A percentile compares a stretch with the other conserved stretches of the same genome.
Conservation (phyloP, 805 yeast genomes). For the Ogataea wickerhamii region DNA sequence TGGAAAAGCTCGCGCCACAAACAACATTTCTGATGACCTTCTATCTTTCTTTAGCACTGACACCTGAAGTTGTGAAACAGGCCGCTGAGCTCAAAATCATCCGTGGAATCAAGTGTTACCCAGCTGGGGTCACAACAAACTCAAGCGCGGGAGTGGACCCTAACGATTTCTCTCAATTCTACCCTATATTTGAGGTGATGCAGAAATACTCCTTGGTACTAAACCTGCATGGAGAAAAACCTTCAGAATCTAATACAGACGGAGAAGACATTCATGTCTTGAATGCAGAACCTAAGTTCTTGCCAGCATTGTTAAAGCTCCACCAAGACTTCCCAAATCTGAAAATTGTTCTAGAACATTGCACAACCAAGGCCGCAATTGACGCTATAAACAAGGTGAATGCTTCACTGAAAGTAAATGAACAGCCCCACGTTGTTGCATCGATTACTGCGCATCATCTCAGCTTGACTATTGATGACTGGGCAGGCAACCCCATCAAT, state of each 20-base stretch:
- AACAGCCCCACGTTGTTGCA: slow-evolving; percentile 67
- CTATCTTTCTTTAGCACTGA: slow-evolving; percentile 71
- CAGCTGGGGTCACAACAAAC: slow-evolving; percentile 99
- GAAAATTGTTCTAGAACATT: slow-evolving; percentile 87
- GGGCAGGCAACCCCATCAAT: slow-evolving; percentile 96
- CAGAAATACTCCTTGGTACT: slow-evolving; percentile 72
- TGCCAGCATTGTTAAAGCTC: slow-evolving; percentile 81
- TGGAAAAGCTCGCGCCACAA: slow-evolving; percentile 66
- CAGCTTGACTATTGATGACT: slow-evolving; percentile 80
- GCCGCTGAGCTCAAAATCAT: slow-evolving; percentile 71
- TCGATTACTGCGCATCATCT: slow-evolving; percentile 96
- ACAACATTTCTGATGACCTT: slow-evolving; percentile 92
- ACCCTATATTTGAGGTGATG: slow-evolving; percentile 88
- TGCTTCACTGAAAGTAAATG: slow-evolving; percentile 29
- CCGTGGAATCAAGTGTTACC: slow-evolving; percentile 92
- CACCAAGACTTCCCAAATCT: slow-evolving; percentile 82
- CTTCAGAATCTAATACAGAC: slow-evolving; percentile 41
- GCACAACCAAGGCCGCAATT: slow-evolving; percentile 88
- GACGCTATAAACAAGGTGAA: slow-evolving; percentile 72
- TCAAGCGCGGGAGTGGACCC: slow-evolving; percentile 90
- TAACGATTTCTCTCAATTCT: slow-evolving; percentile 82
- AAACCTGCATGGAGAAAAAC: slow-evolving; percentile 95
- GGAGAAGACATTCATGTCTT: slow-evolving; percentile 73
- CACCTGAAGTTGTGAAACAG: slow-evolving; percentile 78
- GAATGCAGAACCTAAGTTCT: slow-evolving; percentile 89